Evolutionary conservation across 306 rosid genomes (phyloP).

Genomic region (Cyamopsis tetragonoloba): DNA sequence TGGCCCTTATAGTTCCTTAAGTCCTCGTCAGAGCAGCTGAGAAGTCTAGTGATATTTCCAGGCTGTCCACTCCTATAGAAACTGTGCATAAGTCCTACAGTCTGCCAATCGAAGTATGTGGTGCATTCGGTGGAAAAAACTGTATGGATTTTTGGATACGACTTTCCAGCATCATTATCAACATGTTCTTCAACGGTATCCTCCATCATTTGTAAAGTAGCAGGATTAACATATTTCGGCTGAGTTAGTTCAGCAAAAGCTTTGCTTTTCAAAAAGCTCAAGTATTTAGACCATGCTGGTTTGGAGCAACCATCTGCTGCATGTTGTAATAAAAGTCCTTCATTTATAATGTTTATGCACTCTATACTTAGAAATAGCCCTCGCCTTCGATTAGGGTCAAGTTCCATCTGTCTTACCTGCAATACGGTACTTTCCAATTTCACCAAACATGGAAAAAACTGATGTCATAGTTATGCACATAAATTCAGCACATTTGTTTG

Average conservation of each 20-base stretch:
- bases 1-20: constrained; percentile 67
- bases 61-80: constrained; percentile 85
- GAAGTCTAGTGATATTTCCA: constrained; percentile 91
- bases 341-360: constrained; percentile 78
- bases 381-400: constrained; percentile 54
- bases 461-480: neutral
- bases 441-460: constrained; percentile 2
- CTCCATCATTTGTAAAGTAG: constrained; percentile 58
- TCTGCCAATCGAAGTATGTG: constrained; percentile 96
- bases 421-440: constrained; percentile 21
- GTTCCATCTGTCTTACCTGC: constrained; percentile 68
- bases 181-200: constrained; percentile 35
- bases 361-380: constrained; percentile 66
- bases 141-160: constrained; percentile 80
- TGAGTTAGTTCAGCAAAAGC: constrained; percentile 69
- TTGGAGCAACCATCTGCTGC: constrained; percentile 79
- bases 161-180: constrained; percentile 35
- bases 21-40: constrained; percentile 84
- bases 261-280: constrained; percentile 85
- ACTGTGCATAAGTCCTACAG: constrained; percentile 93
- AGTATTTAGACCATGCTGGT: constrained; percentile 77
- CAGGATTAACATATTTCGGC: constrained; percentile 66
- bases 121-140: constrained; percentile 88
- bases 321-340: constrained; percentile 84
- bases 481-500: constrained; percentile 5